These are phyloP conservation scores for Lathyrus oleraceus DNA, from an alignment of 306 rosid species.

Conservation along the genomic window DNA sequence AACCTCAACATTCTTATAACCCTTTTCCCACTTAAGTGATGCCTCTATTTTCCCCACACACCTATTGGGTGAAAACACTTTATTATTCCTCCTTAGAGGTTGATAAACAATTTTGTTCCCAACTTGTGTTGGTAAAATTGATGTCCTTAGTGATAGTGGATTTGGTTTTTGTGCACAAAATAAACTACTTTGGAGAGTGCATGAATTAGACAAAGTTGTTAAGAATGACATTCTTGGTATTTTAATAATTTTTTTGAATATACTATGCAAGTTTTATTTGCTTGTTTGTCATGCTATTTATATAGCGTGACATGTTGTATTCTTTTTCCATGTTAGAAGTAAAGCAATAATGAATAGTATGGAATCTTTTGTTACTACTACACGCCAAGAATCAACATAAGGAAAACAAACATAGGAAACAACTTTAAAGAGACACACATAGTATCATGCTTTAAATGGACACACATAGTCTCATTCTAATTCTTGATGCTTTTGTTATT, in stretches of 20 bases:
- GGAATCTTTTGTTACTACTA: background rate
- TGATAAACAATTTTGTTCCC: conserved; percentile 21
- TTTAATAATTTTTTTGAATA: background rate
- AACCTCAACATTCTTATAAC: conserved; percentile 54
- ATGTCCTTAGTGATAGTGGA: conserved; percentile 20
- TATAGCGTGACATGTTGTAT: conserved; percentile 27
- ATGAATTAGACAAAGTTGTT: conserved; percentile 29
- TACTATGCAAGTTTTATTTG: background rate
- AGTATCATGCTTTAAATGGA: no score
- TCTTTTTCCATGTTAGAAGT: conserved; percentile 21
- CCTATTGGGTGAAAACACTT: conserved; percentile 30
- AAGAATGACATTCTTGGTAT: conserved; percentile 35
- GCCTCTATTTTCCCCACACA: conserved; percentile 34
- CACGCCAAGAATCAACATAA: conserved; percentile 30
- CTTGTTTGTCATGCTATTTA: conserved; percentile 29
- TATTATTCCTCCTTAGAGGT: conserved; percentile 16
- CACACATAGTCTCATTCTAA: no score
- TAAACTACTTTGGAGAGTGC: conserved; percentile 25
- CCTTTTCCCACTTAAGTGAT: conserved; percentile 45
- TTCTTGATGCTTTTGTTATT: no score
- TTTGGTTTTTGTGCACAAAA: conserved; percentile 30
- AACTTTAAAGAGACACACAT: no score
- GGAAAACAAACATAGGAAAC: background rate
- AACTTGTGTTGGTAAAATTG: conserved; percentile 15
- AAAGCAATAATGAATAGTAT: conserved; percentile 5